These are phyloP conservation scores for Filosporella fistucella DNA, from an alignment of 495 filamentous ascomycete species.

Conservation along the genomic window DNA sequence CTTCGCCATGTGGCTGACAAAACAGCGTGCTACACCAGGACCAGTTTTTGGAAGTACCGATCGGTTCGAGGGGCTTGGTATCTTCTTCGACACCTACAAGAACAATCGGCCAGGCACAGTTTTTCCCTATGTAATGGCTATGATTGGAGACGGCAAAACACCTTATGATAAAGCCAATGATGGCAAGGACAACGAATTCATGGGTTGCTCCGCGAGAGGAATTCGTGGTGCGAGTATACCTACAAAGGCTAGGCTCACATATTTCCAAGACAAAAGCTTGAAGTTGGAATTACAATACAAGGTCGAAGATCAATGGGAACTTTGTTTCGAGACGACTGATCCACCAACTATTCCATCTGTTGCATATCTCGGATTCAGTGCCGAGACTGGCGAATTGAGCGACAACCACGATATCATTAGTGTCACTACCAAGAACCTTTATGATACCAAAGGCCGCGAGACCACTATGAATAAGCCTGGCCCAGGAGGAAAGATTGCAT, in stretches of 20 bases:
- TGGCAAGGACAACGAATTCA: constrained; percentile 88
- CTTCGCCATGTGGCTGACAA: constrained; percentile 97
- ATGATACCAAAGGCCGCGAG: constrained; percentile 47
- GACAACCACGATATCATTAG: constrained; percentile 98
- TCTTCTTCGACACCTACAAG: constrained; percentile 99
- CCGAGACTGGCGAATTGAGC: constrained; percentile 92
- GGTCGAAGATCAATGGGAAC: constrained; percentile 76
- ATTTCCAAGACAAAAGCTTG: constrained; percentile 93
- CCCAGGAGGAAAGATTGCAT: constrained; percentile 23
- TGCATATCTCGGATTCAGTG: constrained; percentile 90
- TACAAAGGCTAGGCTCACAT: constrained; percentile 84
- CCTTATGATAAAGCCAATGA: constrained; percentile 92
- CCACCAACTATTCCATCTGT: constrained; percentile 80
- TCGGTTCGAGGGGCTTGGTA: constrained; percentile 87
- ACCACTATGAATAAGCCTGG: not conserved
- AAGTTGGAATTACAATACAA: constrained; percentile 94
- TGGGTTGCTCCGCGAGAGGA: constrained; percentile 91
- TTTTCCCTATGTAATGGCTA: constrained; percentile 98
- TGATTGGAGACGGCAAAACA: constrained; percentile 88
- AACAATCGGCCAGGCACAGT: constrained; percentile 94
- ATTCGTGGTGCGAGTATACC: constrained; percentile 72
- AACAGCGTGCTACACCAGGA: constrained; percentile 76
- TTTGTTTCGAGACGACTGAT: constrained; percentile 78
- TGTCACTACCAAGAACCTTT: constrained; percentile 84
- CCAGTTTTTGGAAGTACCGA: constrained; percentile 87